Conservation (phyloP, 2,329 filamentous ascomycete species). For the Pseudohalonectria lignicola region DNA sequence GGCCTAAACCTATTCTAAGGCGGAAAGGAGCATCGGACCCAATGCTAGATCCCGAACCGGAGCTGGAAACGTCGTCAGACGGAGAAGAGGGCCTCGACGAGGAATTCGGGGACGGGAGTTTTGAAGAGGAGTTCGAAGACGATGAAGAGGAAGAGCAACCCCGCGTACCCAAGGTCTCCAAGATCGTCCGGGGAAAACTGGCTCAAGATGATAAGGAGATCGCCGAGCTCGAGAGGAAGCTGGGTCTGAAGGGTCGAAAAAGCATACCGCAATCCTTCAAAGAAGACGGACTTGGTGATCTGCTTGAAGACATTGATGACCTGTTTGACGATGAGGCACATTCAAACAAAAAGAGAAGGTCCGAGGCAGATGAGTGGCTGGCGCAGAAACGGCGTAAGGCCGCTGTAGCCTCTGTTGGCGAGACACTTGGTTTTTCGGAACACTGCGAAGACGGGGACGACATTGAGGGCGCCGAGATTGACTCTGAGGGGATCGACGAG, state of each 20-base stretch:
- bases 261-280: constrained; percentile 60
- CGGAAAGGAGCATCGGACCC: too few species aligned
- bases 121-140: constrained; percentile 10
- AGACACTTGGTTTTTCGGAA: constrained; percentile 4
- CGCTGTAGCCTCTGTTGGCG: constrained; percentile 2
- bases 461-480: constrained; percentile 15
- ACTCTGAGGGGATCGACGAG: constrained; percentile 15
- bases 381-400: constrained; percentile 44
- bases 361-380: constrained; percentile 49
- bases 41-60: neutral
- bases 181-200: constrained; percentile 48
- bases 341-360: constrained; percentile 51
- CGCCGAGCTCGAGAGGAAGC: constrained; percentile 71
- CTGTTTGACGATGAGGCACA: constrained; percentile 34
- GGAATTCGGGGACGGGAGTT: too few species aligned
- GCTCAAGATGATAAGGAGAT: constrained; percentile 84
- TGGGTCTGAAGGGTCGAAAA: constrained; percentile 73
- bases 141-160: constrained; percentile 13
- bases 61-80: neutral
- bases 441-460: constrained; percentile 13
- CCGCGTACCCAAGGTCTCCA: constrained; percentile 15
- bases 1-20: neutral
- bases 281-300: constrained; percentile 72
- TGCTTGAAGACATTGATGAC: constrained; percentile 57
- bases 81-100: neutral